Evolutionary conservation across 345 rosid species (phyloP).

Genomic region (Lagerstroemia speciosa): DNA sequence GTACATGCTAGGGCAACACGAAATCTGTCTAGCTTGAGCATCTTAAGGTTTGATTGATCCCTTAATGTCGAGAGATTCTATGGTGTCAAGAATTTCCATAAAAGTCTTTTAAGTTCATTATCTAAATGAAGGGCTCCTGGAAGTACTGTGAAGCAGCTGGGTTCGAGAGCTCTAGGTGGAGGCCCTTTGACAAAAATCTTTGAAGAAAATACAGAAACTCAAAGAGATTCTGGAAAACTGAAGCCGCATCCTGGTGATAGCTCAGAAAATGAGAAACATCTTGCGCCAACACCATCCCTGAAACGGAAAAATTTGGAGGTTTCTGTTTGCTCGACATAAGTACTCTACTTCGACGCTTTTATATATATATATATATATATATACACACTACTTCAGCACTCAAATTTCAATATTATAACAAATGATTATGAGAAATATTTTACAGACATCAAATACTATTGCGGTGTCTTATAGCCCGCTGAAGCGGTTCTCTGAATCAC

Average conservation of each 20-base stretch:
- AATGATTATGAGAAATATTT: constrained; percentile 3
- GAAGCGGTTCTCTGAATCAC: constrained; percentile 53
- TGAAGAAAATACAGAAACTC: constrained; percentile 25
- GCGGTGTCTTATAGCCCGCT: constrained; percentile 26
- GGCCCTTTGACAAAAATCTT: constrained; percentile 20
- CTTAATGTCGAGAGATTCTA: constrained; percentile 1
- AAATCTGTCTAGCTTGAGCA: constrained; percentile 36
- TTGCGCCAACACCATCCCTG: constrained; percentile 30
- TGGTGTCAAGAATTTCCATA: neutral
- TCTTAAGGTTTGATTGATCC: constrained; percentile 30
- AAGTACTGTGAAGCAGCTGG: constrained; percentile 27
- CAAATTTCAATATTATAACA: neutral
- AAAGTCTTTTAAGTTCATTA: neutral
- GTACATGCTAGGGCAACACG: constrained; percentile 33
- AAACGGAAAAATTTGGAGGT: constrained; percentile 72
- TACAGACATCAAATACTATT: constrained; percentile 42
- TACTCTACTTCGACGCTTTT: neutral
- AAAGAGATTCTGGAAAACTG: constrained; percentile 15
- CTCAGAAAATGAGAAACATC: constrained; percentile 18
- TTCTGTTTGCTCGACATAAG: constrained; percentile 3
- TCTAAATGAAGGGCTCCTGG: constrained; percentile 32
- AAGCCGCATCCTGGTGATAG: constrained; percentile 21
- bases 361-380: too few relatives aligned
- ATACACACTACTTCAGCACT: neutral
- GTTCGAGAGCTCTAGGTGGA: constrained; percentile 21